Conservation (phyloP, 1,284 basidiomycete genomes). For the Cronartium quercuum region DNA sequence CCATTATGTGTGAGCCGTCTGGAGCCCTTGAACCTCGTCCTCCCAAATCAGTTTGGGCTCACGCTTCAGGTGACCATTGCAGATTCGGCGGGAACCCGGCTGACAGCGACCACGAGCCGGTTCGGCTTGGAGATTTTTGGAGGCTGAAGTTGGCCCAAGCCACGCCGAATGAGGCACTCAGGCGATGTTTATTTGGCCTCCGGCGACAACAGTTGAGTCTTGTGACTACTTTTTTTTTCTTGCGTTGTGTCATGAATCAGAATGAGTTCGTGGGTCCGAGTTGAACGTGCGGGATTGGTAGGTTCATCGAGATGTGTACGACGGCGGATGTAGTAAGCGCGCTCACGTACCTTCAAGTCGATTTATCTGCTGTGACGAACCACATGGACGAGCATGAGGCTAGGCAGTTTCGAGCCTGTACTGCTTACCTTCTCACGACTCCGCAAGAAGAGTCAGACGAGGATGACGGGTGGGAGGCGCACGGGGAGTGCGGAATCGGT, state of each 20-base stretch:
- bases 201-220: slow-evolving; percentile 56
- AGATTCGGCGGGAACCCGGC: slow-evolving; percentile 38
- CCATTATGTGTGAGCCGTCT: slow-evolving; percentile 29
- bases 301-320: slow-evolving; percentile 71
- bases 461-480: slow-evolving; percentile 39
- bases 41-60: background rate
- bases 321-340: slow-evolving; percentile 61
- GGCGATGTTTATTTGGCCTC: slow-evolving; percentile 63
- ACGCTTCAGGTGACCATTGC: background rate
- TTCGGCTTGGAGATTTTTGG: slow-evolving; percentile 35
- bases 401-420: slow-evolving; percentile 60
- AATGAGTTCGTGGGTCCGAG: no score
- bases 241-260: slow-evolving; percentile 57
- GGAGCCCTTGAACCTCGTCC: background rate
- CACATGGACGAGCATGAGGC: slow-evolving; percentile 61
- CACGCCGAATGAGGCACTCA: slow-evolving; percentile 51
- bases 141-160: slow-evolving; percentile 19
- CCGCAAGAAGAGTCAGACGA: slow-evolving; percentile 41
- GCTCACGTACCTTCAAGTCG: slow-evolving; percentile 62
- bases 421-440: slow-evolving; percentile 60
- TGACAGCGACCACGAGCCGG: slow-evolving; percentile 16
- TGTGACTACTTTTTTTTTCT: slow-evolving; percentile 52
- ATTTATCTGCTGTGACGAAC: slow-evolving; percentile 64
- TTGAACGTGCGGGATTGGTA: no score
- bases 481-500: slow-evolving; percentile 30